These are phyloP conservation scores for Catharanthus roseus DNA, from an alignment of 257 asterid species.

Conservation along the genomic window DNA sequence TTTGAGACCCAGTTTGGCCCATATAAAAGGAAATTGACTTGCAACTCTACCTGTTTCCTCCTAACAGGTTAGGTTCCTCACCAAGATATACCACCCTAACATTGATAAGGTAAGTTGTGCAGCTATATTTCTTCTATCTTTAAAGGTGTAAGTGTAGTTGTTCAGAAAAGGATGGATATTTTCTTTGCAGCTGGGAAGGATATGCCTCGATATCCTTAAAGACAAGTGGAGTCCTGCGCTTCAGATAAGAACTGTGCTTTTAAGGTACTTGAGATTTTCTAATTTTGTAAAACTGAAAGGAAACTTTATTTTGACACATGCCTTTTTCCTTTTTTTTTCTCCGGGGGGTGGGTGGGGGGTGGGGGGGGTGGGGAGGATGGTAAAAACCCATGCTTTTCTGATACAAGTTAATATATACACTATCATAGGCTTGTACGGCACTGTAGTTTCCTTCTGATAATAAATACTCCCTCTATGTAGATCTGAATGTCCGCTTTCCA, in stretches of 20 bases:
- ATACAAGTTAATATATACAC: background rate
- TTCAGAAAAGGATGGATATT: conserved; percentile 13
- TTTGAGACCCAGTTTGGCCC: conserved; percentile 8
- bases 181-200: conserved; percentile 89
- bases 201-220: conserved; percentile 95
- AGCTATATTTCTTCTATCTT: conserved; percentile 8
- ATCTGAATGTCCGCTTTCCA: too few relatives aligned
- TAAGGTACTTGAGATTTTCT: conserved; percentile 48
- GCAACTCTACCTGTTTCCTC: conserved; percentile 9
- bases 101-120: conserved; percentile 77
- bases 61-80: conserved; percentile 94
- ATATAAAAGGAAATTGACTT: conserved; percentile 17
- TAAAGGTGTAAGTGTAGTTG: background rate
- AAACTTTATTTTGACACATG: background rate
- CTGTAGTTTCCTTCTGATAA: background rate
- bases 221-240: conserved; percentile 99
- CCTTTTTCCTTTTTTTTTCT: too few relatives aligned
- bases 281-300: background rate
- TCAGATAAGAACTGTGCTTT: conserved; percentile 96
- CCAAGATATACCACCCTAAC: conserved; percentile 99
- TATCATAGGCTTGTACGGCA: background rate
- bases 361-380: too few relatives aligned
- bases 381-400: background rate
- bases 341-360: too few relatives aligned
- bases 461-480: too few relatives aligned